Conservation (phyloP, 2,329 filamentous ascomycete genomes). For the Aspergillus jensenii region DNA sequence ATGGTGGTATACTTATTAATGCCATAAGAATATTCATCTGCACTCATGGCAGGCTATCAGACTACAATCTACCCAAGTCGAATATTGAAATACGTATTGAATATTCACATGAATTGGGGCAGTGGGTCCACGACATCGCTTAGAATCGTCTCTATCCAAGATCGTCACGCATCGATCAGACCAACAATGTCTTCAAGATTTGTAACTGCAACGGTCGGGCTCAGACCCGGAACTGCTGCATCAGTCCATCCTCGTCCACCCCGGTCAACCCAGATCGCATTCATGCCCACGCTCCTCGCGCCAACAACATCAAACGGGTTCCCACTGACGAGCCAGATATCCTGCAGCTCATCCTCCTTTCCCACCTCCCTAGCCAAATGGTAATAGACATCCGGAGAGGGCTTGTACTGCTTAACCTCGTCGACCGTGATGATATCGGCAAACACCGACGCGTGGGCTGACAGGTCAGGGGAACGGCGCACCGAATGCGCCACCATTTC, state of each 20-base stretch:
- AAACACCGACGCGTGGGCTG: slow-evolving; percentile 50
- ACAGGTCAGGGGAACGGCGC: slow-evolving; percentile 55
- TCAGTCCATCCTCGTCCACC: slow-evolving; percentile 64
- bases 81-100: no score
- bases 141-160: no score
- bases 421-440: slow-evolving; percentile 62
- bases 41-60: no score
- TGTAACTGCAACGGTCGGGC: slow-evolving; percentile 55
- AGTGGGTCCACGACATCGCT: no score
- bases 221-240: slow-evolving; percentile 50
- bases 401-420: slow-evolving; percentile 63
- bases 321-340: slow-evolving; percentile 68
- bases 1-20: no score
- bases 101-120: no score
- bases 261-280: slow-evolving; percentile 23
- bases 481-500: slow-evolving; percentile 64
- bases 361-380: slow-evolving; percentile 56
- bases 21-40: no score
- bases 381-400: slow-evolving; percentile 61
- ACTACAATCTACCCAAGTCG: no score
- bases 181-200: slow-evolving; percentile 60
- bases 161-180: no score
- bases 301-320: slow-evolving; percentile 75
- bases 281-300: slow-evolving; percentile 60
- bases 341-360: slow-evolving; percentile 41